These are phyloP conservation scores for Chrysosporium queenslandicum DNA, from an alignment of 2,329 filamentous ascomycete genomes.

Conservation along the genomic window DNA sequence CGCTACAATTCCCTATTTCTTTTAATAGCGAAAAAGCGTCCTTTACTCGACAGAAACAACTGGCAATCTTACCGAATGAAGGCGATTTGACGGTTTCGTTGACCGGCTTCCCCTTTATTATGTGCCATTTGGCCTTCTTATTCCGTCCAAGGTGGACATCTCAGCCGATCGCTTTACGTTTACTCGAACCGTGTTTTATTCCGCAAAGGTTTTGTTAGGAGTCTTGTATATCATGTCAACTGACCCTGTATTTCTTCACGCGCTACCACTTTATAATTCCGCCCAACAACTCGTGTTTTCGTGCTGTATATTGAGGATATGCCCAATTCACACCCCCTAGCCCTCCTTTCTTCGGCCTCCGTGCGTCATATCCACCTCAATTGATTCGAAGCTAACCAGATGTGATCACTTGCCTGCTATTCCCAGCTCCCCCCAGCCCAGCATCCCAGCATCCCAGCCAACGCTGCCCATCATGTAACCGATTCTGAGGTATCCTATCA, in stretches of 20 bases:
- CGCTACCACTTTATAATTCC: slow-evolving; percentile 1
- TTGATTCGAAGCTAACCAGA: not conserved
- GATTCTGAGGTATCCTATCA: not conserved
- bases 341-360: not conserved
- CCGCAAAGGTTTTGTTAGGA: slow-evolving; percentile 1
- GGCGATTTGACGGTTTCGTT: not conserved
- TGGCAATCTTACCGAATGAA: not conserved
- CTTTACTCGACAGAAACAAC: not conserved
- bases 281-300: not conserved
- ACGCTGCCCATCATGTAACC: not conserved
- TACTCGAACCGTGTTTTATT: slow-evolving; percentile 15
- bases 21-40: slow-evolving; percentile 25
- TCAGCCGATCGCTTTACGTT: slow-evolving; percentile 18
- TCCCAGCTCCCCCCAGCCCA: not conserved
- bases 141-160: not conserved
- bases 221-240: slow-evolving; percentile 3
- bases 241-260: not conserved
- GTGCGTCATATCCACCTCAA: no score
- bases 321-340: not conserved
- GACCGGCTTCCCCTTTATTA: not conserved
- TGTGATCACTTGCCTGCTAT: not conserved
- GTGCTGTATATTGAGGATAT: slow-evolving; percentile 4
- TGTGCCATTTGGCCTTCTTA: not conserved
- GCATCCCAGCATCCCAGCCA: not conserved
- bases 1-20: slow-evolving; percentile 41